Base-by-base conservation (phyloP, 768 basidiomycete species). In the Mrakia hoshinonis region DNA sequence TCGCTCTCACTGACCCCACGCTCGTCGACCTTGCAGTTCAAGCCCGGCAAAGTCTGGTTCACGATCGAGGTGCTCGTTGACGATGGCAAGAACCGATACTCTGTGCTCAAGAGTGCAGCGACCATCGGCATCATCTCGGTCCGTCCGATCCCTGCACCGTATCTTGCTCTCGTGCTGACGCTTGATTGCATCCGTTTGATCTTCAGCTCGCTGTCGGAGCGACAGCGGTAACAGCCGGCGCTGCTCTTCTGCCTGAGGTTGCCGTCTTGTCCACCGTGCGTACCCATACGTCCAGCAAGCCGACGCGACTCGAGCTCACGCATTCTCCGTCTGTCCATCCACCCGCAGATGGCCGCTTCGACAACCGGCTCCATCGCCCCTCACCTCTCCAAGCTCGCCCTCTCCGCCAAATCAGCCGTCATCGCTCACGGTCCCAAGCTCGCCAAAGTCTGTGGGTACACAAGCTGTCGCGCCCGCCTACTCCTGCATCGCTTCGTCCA, bases 1-100 rank as follows among this genome's bases (percentile, higher is more conserved):
- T 20, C 58, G 9, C 15, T 18, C 22, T 48, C 49, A 24, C 38
- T 58, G 24, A 24, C 52, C 13, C 24, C 26, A 46, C 10, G 20
- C 38, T 15, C 15, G 5, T 47, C 20, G 15, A 36, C 38, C 24
- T 34, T 12, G 46, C 10, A 24, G 24, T 34, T 55, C 2, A 15
- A 70, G 69, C 69, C 69, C 24, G 69, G 69, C 9, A 70, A 70
- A 24, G 69, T 70, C 48, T 70, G 63, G 61, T 70, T 70, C 61
- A 70, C 69, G 22, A 47, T 70, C 22, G 69, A 70, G 20, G 69
- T 34, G 2, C 38, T 70, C 0, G 69, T 70, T 24, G 69, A 70
- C 49, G 69, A 70, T 34, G 69, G 61, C 22, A 65, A 64, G 36
- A 70, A 63, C n/a, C 29, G 69, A 11, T 70, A 70, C 43, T 64